Evolutionary conservation across 2,329 filamentous ascomycete species (phyloP), one percentile per base, ranked within the genome.

Genomic region (Neofusicoccum sp.): DNA sequence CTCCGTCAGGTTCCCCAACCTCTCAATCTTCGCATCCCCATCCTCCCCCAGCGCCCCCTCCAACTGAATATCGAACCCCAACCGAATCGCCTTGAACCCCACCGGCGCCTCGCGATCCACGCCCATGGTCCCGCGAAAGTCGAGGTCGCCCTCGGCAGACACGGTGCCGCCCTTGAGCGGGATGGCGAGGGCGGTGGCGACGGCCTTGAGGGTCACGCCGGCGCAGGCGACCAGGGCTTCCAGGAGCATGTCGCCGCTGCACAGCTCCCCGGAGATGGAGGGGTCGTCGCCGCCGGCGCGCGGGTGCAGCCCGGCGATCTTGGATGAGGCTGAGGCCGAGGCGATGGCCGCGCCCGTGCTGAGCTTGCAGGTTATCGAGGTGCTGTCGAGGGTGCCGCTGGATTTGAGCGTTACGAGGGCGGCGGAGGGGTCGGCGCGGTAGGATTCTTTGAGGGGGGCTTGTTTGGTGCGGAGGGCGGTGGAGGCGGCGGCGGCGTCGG

Each of bases 121-220:
- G 1, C 81, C 80, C 75, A 82, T 72, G 22, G 80, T 83, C 2
- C 81, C 81, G 58, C 76, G 74, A 68, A 83, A 83, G 64, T 83
- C 80, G 56, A 83, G 64, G 68, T 83, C 80, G 6, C 80, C 80
- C 61, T 83, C 79, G 0, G 78, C 79, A 22, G 66, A 72, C 11
- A 83, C 76, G 1, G 70, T 77, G 2, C 80, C 80, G 2, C 70
- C 71, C n/a, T 70, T 69, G 43, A 83, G 76, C 4, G 78, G 78
- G 9, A 83, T 77, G 1, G 72, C 73, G 56, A 83, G 71, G 2
- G 79, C 80, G 0, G 81, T 83, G 4, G 80, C 78, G 1, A 83
- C 81, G 8, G 81, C 81, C 66, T 81, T 81, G 31, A 83, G 72
- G n/a, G 81, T 83, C 3, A 83, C 80, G 29, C 81, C 81, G 1